phyloP scores from a whole-genome alignment of 805 yeast species.

The Saturnispora saitoi region DNA sequence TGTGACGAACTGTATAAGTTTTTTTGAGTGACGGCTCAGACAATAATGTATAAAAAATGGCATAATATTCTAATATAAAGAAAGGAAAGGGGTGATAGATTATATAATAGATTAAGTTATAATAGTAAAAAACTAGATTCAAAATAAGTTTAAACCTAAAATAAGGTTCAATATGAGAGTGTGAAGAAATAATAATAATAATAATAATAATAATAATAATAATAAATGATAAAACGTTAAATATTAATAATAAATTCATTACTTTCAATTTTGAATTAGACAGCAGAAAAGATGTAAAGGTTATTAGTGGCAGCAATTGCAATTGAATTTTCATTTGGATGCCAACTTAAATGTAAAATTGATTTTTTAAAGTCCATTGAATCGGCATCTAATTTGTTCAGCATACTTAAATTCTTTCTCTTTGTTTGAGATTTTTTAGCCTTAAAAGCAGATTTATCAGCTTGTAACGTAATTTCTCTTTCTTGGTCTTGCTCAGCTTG shows the following conservation, averaged over 20 bases:
- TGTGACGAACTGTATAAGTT: too few species aligned
- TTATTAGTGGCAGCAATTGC: constrained; percentile 98
- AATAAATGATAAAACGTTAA: not conserved
- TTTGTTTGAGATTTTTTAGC: constrained; percentile 53
- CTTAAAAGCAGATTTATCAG: constrained; percentile 95
- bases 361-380: constrained; percentile 89
- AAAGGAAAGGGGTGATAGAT: not conserved
- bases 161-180: not conserved
- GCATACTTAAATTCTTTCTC: constrained; percentile 32
- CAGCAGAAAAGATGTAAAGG: constrained; percentile 73
- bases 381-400: constrained; percentile 61
- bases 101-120: not conserved
- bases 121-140: not conserved
- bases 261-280: constrained; percentile 27
- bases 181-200: not conserved
- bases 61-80: not conserved
- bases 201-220: not conserved
- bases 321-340: constrained; percentile 91
- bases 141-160: not conserved
- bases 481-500: constrained; percentile 25
- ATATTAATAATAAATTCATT: not conserved
- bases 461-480: constrained; percentile 78
- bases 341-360: constrained; percentile 96
- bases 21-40: too few species aligned
- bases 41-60: not conserved